These are phyloP conservation scores for Penicillium ochrochloron DNA, from an alignment of 495 filamentous ascomycete genomes.

Conservation along the genomic window DNA sequence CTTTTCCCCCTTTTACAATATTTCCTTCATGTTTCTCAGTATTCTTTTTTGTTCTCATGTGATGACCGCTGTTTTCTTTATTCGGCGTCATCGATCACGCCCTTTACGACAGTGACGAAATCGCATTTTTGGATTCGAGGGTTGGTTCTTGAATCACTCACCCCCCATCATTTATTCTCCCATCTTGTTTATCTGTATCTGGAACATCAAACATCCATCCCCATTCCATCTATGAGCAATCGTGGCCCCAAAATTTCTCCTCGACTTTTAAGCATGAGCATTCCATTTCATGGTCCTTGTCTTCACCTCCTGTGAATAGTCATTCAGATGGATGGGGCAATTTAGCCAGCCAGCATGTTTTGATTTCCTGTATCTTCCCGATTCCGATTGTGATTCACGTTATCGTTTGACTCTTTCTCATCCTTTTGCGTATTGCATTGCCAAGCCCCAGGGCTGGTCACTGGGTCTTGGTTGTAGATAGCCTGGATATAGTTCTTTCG, in stretches of 20 bases:
- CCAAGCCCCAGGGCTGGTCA: neutral
- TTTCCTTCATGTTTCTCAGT: slow-evolving; percentile 21
- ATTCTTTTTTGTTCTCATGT: slow-evolving; percentile 4
- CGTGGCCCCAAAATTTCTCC: slow-evolving; percentile 4
- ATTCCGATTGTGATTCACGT: neutral
- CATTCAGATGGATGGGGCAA: slow-evolving; percentile 17
- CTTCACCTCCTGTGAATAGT: slow-evolving; percentile 8
- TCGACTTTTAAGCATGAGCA: neutral
- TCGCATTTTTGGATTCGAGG: slow-evolving; percentile 6
- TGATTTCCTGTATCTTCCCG: neutral
- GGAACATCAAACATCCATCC: slow-evolving; percentile 7
- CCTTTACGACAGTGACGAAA: slow-evolving; percentile 26
- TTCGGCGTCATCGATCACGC: slow-evolving; percentile 12
- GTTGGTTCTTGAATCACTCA: neutral
- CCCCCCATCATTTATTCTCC: neutral
- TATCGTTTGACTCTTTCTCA: neutral
- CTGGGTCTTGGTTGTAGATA: slow-evolving; percentile 10
- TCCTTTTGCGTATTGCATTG: slow-evolving; percentile 15
- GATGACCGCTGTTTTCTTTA: slow-evolving; percentile 12
- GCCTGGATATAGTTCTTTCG: neutral
- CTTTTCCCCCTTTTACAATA: neutral
- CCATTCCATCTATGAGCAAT: slow-evolving; percentile 20
- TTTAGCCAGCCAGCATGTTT: neutral
- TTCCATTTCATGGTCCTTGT: neutral
- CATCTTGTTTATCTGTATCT: neutral